Percentiles rank a stretch among this genome's conserved stretches.
These are phyloP conservation scores for Tilletia indica DNA, from an alignment of 1,284 basidiomycete genomes.

Conservation along the genomic window DNA sequence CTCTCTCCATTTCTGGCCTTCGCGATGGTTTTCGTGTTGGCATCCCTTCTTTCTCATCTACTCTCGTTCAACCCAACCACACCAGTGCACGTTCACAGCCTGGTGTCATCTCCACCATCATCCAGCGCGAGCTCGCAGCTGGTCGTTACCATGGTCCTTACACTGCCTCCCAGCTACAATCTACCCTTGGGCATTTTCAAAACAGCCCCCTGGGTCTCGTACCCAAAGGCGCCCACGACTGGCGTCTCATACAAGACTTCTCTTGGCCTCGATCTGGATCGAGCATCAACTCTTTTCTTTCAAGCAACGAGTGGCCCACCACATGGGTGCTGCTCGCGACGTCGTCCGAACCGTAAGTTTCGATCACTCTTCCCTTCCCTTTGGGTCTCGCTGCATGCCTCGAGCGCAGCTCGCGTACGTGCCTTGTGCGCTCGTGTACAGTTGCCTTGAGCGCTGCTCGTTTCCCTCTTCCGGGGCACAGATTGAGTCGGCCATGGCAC, in stretches of 20 bases:
- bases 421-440: too few species aligned
- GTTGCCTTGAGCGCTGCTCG: too few species aligned
- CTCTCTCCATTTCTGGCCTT: too few species aligned
- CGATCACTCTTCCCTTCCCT: too few species aligned
- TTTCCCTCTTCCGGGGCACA: too few species aligned
- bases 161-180: neutral
- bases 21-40: too few species aligned
- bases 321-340: slow-evolving; percentile 3
- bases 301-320: neutral
- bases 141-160: neutral
- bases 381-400: too few species aligned
- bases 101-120: neutral
- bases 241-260: neutral
- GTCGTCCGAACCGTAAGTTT: neutral
- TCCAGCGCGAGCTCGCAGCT: neutral
- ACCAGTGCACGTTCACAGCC: neutral
- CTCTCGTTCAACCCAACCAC: neutral
- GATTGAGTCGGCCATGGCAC: too few species aligned
- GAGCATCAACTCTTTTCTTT: neutral
- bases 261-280: neutral
- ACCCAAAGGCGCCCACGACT: neutral
- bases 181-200: neutral
- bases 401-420: too few species aligned
- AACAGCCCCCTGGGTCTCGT: slow-evolving; percentile 2
- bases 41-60: too few species aligned